phyloP scores from a whole-genome alignment of 805 yeast genomes.

The Metschnikowia cerradonensis region DNA sequence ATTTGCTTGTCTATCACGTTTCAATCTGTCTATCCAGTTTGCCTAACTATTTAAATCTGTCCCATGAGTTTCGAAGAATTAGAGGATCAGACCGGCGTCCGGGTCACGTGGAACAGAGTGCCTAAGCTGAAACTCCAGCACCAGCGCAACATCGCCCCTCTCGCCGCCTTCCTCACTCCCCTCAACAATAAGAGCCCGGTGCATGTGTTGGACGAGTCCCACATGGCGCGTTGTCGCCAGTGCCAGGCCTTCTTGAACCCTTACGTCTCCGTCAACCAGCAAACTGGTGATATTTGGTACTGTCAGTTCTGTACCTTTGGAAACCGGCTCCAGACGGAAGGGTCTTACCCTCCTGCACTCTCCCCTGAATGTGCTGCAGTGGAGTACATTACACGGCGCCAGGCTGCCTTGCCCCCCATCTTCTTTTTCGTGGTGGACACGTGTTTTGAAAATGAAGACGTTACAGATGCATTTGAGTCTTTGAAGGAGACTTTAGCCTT shows the following conservation, averaged over 20 bases:
- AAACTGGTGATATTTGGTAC: conserved; percentile 38
- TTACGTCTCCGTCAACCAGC: conserved; percentile 34
- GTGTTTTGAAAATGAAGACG: conserved; percentile 49
- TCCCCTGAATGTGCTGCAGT: conserved; percentile 35
- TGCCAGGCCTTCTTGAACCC: conserved; percentile 57
- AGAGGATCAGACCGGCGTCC: conserved; percentile 71
- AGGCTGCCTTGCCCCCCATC: conserved; percentile 41
- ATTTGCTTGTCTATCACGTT: no score
- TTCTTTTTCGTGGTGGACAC: conserved; percentile 57
- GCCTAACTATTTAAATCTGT: no score
- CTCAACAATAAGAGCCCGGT: conserved; percentile 42
- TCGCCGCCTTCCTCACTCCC: conserved; percentile 59
- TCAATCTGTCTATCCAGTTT: no score
- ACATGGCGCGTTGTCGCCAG: conserved; percentile 46
- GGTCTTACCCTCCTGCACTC: conserved; percentile 31
- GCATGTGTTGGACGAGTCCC: conserved; percentile 35
- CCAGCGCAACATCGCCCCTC: conserved; percentile 49
- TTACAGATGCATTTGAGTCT: conserved; percentile 37
- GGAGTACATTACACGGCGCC: conserved; percentile 45
- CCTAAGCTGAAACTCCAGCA: conserved; percentile 55
- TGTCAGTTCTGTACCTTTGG: conserved; percentile 54
- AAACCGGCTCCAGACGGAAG: conserved; percentile 35
- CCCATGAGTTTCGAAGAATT: conserved; percentile 46
- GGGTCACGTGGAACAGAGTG: conserved; percentile 68
- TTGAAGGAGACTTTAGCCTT: conserved; percentile 47